These are phyloP conservation scores for Neonectria faginata DNA, from an alignment of 2,329 filamentous ascomycete species.

Conservation along the genomic window DNA sequence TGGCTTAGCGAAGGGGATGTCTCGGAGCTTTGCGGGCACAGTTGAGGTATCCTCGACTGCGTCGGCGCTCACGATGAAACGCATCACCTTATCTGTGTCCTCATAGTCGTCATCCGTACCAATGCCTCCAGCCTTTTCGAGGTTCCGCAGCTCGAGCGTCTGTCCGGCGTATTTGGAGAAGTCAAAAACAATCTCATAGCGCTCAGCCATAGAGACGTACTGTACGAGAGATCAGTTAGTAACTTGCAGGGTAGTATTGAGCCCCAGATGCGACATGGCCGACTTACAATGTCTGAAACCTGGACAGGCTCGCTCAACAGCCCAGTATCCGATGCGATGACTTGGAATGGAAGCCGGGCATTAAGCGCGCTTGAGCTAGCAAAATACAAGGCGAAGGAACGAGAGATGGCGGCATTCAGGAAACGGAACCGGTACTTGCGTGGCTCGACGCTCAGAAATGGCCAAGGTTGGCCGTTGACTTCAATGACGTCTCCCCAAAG, in stretches of 20 bases:
- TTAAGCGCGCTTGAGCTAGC: constrained; percentile 47
- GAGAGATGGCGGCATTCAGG: constrained; percentile 61
- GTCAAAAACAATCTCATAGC: constrained; percentile 69
- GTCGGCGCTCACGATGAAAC: constrained; percentile 59
- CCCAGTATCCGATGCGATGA: constrained; percentile 67
- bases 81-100: constrained; percentile 64
- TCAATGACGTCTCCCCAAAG: constrained; percentile 69
- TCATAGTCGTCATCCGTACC: constrained; percentile 61
- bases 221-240: constrained; percentile 9
- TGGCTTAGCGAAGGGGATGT: constrained; percentile 53
- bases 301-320: constrained; percentile 60
- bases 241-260: background rate
- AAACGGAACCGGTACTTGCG: constrained; percentile 70
- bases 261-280: background rate
- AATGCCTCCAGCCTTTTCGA: constrained; percentile 43
- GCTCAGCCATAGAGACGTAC: constrained; percentile 65
- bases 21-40: constrained; percentile 50
- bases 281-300: constrained; percentile 50
- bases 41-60: constrained; percentile 51
- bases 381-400: constrained; percentile 62
- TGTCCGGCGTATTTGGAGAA: constrained; percentile 62
- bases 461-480: constrained; percentile 71
- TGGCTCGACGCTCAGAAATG: constrained; percentile 67
- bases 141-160: constrained; percentile 57
- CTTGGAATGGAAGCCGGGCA: constrained; percentile 57